Evolutionary conservation across 306 rosid genomes (phyloP).

Genomic region (Fragaria iinumae): DNA sequence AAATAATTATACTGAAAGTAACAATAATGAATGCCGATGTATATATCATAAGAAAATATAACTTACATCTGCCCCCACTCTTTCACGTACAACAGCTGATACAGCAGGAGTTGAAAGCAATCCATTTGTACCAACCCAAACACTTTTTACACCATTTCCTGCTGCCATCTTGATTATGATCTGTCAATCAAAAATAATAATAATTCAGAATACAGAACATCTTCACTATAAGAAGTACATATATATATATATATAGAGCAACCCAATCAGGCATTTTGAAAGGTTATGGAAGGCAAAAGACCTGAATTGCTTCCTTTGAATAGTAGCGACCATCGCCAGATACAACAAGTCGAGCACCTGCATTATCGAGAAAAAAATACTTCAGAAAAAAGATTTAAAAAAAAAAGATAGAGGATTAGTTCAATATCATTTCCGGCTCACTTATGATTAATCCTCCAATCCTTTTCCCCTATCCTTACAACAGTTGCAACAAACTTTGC

Average conservation of each 20-base stretch:
- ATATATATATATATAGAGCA: not conserved
- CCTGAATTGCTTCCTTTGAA: constrained; percentile 96
- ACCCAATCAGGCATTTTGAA: not conserved
- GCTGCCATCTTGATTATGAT: constrained; percentile 89
- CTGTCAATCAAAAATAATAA: constrained; percentile 34
- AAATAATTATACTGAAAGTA: not conserved
- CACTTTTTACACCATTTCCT: constrained; percentile 85
- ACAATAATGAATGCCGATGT: not conserved
- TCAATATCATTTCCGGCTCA: not conserved
- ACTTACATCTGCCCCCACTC: constrained; percentile 88
- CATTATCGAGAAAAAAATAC: constrained; percentile 18
- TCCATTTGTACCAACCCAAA: constrained; percentile 95
- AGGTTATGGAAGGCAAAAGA: constrained; percentile 15
- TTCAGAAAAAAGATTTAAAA: not conserved
- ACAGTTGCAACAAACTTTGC: not conserved
- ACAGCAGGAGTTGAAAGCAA: constrained; percentile 99
- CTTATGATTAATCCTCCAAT: not conserved
- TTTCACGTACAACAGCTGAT: constrained; percentile 90
- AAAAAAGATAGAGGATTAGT: not conserved
- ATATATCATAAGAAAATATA: constrained; percentile 13
- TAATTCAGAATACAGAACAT: constrained; percentile 3
- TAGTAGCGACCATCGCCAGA: constrained; percentile 99
- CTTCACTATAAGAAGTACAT: not conserved
- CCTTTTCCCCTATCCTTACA: not conserved
- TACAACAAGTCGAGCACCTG: constrained; percentile 91